phyloP scores from a whole-genome alignment of 495 filamentous ascomycete genomes.

The Aspergillus nanangensis region DNA sequence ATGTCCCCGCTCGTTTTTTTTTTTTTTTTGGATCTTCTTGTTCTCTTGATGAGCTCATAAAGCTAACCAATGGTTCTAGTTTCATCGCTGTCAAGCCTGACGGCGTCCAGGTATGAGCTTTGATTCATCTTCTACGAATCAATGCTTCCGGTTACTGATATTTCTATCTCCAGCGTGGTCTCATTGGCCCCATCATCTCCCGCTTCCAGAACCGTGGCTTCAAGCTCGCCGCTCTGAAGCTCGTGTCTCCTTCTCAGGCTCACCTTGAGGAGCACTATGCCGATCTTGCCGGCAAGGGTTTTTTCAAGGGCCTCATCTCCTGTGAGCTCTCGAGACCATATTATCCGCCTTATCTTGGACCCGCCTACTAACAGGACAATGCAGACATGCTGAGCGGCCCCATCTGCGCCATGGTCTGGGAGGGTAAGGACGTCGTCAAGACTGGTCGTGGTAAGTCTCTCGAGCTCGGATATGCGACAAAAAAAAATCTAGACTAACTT shows the following conservation, averaged over 20 bases:
- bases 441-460: slow-evolving; percentile 74
- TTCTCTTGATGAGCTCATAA: slow-evolving; percentile 21
- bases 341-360: too few species aligned
- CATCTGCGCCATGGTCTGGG: slow-evolving; percentile 98
- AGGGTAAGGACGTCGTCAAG: slow-evolving; percentile 96
- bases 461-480: neutral
- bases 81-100: slow-evolving; percentile 99
- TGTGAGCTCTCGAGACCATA: too few species aligned
- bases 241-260: slow-evolving; percentile 76
- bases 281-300: slow-evolving; percentile 88
- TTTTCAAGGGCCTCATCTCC: slow-evolving; percentile 89
- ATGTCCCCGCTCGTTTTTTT: slow-evolving; percentile 5
- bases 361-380: slow-evolving; percentile 8
- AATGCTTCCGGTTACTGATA: slow-evolving; percentile 20
- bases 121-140: neutral
- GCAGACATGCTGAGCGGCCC: slow-evolving; percentile 95
- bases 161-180: slow-evolving; percentile 68
- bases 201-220: slow-evolving; percentile 96
- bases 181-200: slow-evolving; percentile 91
- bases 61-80: slow-evolving; percentile 55
- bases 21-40: slow-evolving; percentile 17
- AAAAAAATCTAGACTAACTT: slow-evolving; percentile 10
- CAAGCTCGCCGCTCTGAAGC: slow-evolving; percentile 98
- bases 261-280: slow-evolving; percentile 98
- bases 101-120: slow-evolving; percentile 83